phyloP scores from a whole-genome alignment of 768 basidiomycete genomes.

The Serendipita sp. region DNA sequence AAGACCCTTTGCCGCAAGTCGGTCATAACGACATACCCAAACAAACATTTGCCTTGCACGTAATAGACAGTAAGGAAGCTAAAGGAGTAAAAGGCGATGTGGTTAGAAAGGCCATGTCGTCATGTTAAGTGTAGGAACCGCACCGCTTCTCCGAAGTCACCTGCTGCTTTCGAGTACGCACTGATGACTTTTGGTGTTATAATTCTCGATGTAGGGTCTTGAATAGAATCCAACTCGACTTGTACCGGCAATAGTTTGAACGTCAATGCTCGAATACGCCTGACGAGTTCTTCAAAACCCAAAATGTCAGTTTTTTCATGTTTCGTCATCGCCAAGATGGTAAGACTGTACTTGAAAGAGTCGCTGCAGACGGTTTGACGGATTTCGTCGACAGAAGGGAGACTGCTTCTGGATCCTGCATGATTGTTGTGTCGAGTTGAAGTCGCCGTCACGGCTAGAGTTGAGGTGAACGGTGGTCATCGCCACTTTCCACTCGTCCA shows the following conservation, averaged over 20 bases:
- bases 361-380: constrained; percentile 46
- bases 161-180: constrained; percentile 64
- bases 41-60: constrained; percentile 66
- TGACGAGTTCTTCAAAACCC: constrained; percentile 47
- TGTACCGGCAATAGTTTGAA: constrained; percentile 63
- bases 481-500: neutral
- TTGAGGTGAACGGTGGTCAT: neutral
- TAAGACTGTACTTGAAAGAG: constrained; percentile 46
- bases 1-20: neutral
- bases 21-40: constrained; percentile 17
- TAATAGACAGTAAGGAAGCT: constrained; percentile 73
- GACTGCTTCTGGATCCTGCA: constrained; percentile 24
- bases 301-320: neutral
- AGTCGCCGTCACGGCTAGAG: neutral
- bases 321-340: neutral
- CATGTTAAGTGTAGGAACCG: constrained; percentile 15
- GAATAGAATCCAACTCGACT: constrained; percentile 47
- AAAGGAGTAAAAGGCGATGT: neutral
- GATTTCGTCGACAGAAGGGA: constrained; percentile 31
- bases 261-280: constrained; percentile 60
- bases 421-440: constrained; percentile 6
- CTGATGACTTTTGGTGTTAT: constrained; percentile 61
- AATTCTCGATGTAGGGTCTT: constrained; percentile 62
- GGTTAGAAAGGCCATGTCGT: neutral
- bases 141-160: constrained; percentile 77